A percentile compares a stretch with the other conserved stretches of the same genome.
Evolutionary conservation across 2,329 filamentous ascomycete species (phyloP).

Genomic region (Lasiodiplodia theobromae): DNA sequence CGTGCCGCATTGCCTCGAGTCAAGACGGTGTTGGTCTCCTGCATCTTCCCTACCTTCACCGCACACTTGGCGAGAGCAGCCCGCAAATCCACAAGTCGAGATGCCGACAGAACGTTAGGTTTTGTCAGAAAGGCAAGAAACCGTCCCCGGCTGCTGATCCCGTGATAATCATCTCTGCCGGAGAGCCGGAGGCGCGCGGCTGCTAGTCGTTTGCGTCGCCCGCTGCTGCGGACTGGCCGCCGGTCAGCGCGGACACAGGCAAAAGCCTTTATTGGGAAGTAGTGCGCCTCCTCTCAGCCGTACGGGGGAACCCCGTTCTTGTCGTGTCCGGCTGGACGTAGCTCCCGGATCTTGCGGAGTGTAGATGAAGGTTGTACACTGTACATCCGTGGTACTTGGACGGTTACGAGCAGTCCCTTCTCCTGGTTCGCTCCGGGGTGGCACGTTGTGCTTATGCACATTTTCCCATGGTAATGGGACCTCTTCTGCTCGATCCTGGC

Average conservation of each 20-base stretch:
- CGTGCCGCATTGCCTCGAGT: slow-evolving; percentile 13
- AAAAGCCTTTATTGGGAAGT: background rate
- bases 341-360: slow-evolving; percentile 16
- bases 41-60: slow-evolving; percentile 7
- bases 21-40: slow-evolving; percentile 4
- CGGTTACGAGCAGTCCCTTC: background rate
- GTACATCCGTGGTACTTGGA: background rate
- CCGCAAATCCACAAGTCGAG: slow-evolving; percentile 13
- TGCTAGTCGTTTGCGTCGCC: slow-evolving; percentile 8
- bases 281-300: background rate
- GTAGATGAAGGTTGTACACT: background rate
- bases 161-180: slow-evolving; percentile 7
- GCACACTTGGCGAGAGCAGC: slow-evolving; percentile 15
- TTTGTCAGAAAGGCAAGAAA: slow-evolving; percentile 22
- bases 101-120: slow-evolving; percentile 12
- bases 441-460: slow-evolving; percentile 27
- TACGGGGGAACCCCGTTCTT: background rate
- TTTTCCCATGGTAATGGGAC: slow-evolving; percentile 22
- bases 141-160: background rate
- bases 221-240: slow-evolving; percentile 8
- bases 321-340: background rate
- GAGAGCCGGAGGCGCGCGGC: slow-evolving; percentile 13
- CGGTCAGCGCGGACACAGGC: background rate
- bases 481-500: background rate
- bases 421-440: slow-evolving; percentile 18